phyloP scores from a whole-genome alignment of 176 grass and related monocot species.

The Musa troglodytarum region DNA sequence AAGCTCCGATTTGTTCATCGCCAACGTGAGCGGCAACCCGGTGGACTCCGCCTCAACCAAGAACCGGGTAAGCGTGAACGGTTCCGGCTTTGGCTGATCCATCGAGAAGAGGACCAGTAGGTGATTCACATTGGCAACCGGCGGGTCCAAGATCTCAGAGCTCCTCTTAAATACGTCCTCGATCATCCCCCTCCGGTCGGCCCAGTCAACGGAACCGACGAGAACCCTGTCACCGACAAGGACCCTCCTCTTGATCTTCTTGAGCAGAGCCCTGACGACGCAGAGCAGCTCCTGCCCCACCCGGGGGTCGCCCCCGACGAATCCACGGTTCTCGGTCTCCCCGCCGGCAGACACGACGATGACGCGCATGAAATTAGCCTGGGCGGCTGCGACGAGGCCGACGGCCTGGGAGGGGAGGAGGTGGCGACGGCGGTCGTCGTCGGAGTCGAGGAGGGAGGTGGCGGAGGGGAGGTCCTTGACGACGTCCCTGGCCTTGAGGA shows the following conservation, averaged over 20 bases:
- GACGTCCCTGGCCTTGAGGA: constrained; percentile 19
- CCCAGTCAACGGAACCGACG: constrained; percentile 62
- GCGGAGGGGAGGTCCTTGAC: constrained; percentile 11
- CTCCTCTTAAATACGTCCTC: constrained; percentile 71
- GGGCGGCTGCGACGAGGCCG: constrained; percentile 65
- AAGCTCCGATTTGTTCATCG: constrained; percentile 83
- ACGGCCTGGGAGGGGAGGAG: constrained; percentile 68
- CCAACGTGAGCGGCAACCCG: constrained; percentile 53
- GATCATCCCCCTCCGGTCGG: constrained; percentile 61
- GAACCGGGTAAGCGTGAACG: constrained; percentile 78
- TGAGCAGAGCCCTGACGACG: constrained; percentile 74
- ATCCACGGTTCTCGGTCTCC: constrained; percentile 1
- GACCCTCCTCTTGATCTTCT: constrained; percentile 88
- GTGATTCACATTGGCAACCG: constrained; percentile 72
- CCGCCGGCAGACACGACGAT: constrained; percentile 47
- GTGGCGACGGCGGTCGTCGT: constrained; percentile 1
- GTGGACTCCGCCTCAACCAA: constrained; percentile 79
- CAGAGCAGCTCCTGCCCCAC: constrained; percentile 65
- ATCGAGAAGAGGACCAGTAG: constrained; percentile 75
- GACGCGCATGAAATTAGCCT: constrained; percentile 97
- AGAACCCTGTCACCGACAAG: constrained; percentile 83
- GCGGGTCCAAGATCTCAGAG: constrained; percentile 61
- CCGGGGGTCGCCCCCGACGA: constrained; percentile 22
- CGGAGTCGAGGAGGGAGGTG: background rate
- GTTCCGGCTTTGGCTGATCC: constrained; percentile 63